Evolutionary conservation across 768 basidiomycete species (phyloP).

Genomic region (Trametopsis cervina): DNA sequence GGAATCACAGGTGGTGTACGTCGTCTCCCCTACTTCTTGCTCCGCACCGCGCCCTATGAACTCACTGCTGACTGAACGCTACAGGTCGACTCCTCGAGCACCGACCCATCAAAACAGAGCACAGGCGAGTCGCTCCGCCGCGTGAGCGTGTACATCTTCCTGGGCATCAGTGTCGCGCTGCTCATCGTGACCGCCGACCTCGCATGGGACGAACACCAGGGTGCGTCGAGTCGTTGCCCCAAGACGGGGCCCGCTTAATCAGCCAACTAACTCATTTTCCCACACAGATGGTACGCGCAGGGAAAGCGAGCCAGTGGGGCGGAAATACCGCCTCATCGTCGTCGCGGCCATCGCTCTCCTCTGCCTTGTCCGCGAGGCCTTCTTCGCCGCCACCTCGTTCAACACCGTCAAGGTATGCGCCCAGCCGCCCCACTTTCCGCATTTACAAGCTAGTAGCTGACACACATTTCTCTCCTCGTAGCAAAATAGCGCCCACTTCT

Average conservation of each 20-base stretch:
- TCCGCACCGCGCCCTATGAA: background rate
- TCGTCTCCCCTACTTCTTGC: background rate
- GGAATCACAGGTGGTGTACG: slow-evolving; percentile 15
- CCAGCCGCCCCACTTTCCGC: background rate
- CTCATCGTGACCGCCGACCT: slow-evolving; percentile 8
- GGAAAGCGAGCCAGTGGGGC: background rate
- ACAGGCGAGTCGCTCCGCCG: slow-evolving; percentile 9
- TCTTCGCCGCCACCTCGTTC: slow-evolving; percentile 14
- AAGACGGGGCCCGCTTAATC: too few relatives aligned
- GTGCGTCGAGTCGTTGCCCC: slow-evolving; percentile 1
- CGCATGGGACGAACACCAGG: slow-evolving; percentile 6
- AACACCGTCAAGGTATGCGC: slow-evolving; percentile 10
- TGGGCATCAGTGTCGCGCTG: slow-evolving; percentile 12
- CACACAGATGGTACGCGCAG: background rate
- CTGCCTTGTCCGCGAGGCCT: slow-evolving; percentile 17
- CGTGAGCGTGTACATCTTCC: slow-evolving; percentile 16
- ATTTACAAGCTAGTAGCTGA: background rate
- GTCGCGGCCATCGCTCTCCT: slow-evolving; percentile 12
- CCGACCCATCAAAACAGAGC: slow-evolving; percentile 1
- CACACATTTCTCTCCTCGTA: background rate
- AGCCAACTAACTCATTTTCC: too few relatives aligned
- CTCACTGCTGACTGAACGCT: background rate
- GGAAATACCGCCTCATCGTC: slow-evolving; percentile 10
- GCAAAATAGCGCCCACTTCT: slow-evolving; percentile 16
- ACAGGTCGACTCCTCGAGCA: background rate